phyloP scores from a whole-genome alignment of 2,329 filamentous ascomycete genomes.

The Fusarium burgessii region DNA sequence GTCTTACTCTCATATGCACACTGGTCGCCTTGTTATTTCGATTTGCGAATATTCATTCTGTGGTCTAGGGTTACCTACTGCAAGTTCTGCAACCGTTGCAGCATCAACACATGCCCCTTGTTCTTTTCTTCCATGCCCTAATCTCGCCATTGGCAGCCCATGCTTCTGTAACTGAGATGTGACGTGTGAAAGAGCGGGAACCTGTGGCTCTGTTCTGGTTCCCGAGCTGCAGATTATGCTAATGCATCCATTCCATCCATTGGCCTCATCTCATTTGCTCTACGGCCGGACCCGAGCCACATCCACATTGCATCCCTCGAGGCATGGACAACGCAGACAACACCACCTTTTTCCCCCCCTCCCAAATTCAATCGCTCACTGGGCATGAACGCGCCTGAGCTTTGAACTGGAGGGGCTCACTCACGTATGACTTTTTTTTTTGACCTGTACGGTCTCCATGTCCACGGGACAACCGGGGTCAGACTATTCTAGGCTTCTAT shows the following conservation, averaged over 20 bases:
- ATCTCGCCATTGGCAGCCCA: slow-evolving; percentile 33
- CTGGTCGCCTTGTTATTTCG: neutral
- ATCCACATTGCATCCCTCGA: slow-evolving; percentile 12
- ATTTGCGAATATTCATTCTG: slow-evolving; percentile 22
- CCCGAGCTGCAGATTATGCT: slow-evolving; percentile 41
- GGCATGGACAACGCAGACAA: slow-evolving; percentile 41
- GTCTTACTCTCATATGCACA: neutral
- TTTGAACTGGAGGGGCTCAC: slow-evolving; percentile 43
- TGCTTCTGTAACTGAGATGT: slow-evolving; percentile 30
- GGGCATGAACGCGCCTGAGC: slow-evolving; percentile 45
- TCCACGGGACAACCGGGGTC: slow-evolving; percentile 20
- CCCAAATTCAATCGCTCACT: slow-evolving; percentile 4
- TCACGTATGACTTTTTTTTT: slow-evolving; percentile 40
- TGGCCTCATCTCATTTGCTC: slow-evolving; percentile 30
- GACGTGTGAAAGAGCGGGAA: slow-evolving; percentile 38
- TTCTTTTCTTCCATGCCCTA: slow-evolving; percentile 27
- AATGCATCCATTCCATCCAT: slow-evolving; percentile 18
- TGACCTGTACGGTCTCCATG: neutral
- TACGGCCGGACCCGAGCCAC: slow-evolving; percentile 34
- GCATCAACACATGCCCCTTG: slow-evolving; percentile 31
- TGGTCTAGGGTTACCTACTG: slow-evolving; percentile 36
- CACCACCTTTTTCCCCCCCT: slow-evolving; percentile 36
- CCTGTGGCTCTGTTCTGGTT: slow-evolving; percentile 34
- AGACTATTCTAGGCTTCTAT: slow-evolving; percentile 21
- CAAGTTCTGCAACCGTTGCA: slow-evolving; percentile 5